Evolutionary conservation across 352 stramenopile genomes (phyloP), one percentile per base, ranked within the genome.

Genomic region (Thalassiosira delicatula): DNA sequence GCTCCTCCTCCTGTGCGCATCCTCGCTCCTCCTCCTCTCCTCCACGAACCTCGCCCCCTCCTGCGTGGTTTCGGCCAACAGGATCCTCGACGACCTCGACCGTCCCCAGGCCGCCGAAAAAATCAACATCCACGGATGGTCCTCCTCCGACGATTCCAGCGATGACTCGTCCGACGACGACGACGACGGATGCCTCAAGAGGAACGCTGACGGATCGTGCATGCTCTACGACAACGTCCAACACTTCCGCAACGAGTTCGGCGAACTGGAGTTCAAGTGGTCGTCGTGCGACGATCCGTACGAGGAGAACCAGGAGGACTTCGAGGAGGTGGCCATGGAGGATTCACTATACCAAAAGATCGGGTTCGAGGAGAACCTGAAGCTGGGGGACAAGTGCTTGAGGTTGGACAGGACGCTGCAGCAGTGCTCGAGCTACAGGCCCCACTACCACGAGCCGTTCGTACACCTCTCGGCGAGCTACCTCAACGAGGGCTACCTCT

Each of bases 361-460:
- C 9, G 69, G 84, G 2, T 88, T 86, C 57, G 76, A 84, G 44
- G 82, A 88, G 25, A 85, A 88, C 67, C 68, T 86, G 21, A 73
- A 75, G 1, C 62, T 70, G 54, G 72, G 61, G 19, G 82, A 88
- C 30, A 86, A 86, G 35, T 88, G 82, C 67, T 51, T 89, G 7
- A 57, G 65, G 21, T 62, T 89, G n/a, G 83, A 89, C 57, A 44
- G 9, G 3, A 87, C 70, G 4, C 54, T 86, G 53, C 78, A 89
- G 73, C 73, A 81, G 61, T 89, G 83, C 65, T 76, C 61, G 8
- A 79, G 42, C 25, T 87, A 89, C 62, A 44, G 83, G 27, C 78
- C 83, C 21, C 83, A 89, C 77, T 89, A 89, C 71, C 83, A 89
- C 63, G 83, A 89, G 53, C 78, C 73, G 27, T 86, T 89, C 57